Evolutionary conservation across 2,329 filamentous ascomycete genomes (phyloP).

Genomic region (Aspergillus intermedius): DNA sequence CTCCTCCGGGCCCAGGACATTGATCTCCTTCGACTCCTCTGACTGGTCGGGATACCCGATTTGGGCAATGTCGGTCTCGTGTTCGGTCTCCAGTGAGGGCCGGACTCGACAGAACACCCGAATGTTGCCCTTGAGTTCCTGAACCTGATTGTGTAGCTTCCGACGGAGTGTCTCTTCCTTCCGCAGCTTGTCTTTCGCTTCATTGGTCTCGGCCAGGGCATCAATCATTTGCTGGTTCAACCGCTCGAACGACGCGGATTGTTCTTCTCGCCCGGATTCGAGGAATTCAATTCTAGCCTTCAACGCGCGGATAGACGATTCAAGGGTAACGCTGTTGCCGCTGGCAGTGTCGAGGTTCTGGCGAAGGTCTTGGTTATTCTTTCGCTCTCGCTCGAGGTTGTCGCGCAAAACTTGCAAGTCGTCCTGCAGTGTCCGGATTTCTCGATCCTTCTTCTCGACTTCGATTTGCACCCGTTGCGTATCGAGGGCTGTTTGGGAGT

Average conservation of each 20-base stretch:
- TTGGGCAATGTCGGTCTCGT: constrained; percentile 57
- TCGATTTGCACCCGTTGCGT: constrained; percentile 39
- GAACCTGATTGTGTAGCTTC: constrained; percentile 93
- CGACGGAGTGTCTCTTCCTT: constrained; percentile 85
- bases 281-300: constrained; percentile 81
- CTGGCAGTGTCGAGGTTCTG: constrained; percentile 55
- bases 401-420: constrained; percentile 38
- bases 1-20: constrained; percentile 75
- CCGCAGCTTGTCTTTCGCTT: constrained; percentile 72
- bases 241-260: constrained; percentile 75
- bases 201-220: constrained; percentile 62
- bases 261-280: constrained; percentile 81
- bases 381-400: constrained; percentile 57
- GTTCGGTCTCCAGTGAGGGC: constrained; percentile 58
- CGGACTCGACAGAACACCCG: constrained; percentile 95
- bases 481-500: constrained; percentile 28
- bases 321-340: constrained; percentile 59
- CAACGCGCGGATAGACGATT: constrained; percentile 68
- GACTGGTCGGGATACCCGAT: constrained; percentile 73
- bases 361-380: constrained; percentile 52
- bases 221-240: constrained; percentile 77
- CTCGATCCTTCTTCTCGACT: constrained; percentile 49
- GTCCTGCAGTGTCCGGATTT: constrained; percentile 40
- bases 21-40: constrained; percentile 81
- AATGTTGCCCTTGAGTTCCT: constrained; percentile 97